Conservation (phyloP, 2,329 filamentous ascomycete species). For the Beauveria australis region DNA sequence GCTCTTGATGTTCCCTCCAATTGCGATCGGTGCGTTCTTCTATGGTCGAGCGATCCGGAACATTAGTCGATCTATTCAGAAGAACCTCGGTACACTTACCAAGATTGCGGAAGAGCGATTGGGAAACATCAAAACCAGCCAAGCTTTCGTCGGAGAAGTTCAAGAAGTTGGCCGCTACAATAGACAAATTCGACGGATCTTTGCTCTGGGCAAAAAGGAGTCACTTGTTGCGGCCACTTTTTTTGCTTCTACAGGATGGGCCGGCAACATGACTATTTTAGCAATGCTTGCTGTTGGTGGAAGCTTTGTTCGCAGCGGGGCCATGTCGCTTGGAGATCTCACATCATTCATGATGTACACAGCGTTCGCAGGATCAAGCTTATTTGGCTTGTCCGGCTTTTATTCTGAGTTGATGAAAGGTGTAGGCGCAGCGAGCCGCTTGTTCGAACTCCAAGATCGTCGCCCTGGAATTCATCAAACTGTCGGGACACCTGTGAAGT, state of each 20-base stretch:
- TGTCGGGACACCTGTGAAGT: slow-evolving; percentile 67
- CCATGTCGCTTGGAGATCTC: slow-evolving; percentile 83
- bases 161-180: slow-evolving; percentile 90
- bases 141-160: slow-evolving; percentile 90
- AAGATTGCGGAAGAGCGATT: slow-evolving; percentile 98
- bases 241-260: slow-evolving; percentile 78
- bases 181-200: slow-evolving; percentile 83
- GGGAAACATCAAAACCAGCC: slow-evolving; percentile 91
- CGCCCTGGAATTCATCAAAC: slow-evolving; percentile 82
- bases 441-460: slow-evolving; percentile 93
- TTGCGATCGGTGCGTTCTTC: slow-evolving; percentile 83
- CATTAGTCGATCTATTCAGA: slow-evolving; percentile 85
- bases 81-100: slow-evolving; percentile 82
- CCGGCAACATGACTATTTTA: slow-evolving; percentile 94
- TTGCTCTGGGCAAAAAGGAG: slow-evolving; percentile 77
- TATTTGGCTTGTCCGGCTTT: slow-evolving; percentile 91
- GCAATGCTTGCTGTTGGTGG: slow-evolving; percentile 85
- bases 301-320: slow-evolving; percentile 76
- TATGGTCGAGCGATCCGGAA: slow-evolving; percentile 86
- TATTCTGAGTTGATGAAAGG: slow-evolving; percentile 99
- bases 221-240: slow-evolving; percentile 85
- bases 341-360: slow-evolving; percentile 99
- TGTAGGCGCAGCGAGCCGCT: slow-evolving; percentile 86
- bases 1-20: slow-evolving; percentile 78
- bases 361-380: slow-evolving; percentile 72